Evolutionary conservation across 1,284 basidiomycete genomes (phyloP).

Genomic region (Ganoderma lucidum): DNA sequence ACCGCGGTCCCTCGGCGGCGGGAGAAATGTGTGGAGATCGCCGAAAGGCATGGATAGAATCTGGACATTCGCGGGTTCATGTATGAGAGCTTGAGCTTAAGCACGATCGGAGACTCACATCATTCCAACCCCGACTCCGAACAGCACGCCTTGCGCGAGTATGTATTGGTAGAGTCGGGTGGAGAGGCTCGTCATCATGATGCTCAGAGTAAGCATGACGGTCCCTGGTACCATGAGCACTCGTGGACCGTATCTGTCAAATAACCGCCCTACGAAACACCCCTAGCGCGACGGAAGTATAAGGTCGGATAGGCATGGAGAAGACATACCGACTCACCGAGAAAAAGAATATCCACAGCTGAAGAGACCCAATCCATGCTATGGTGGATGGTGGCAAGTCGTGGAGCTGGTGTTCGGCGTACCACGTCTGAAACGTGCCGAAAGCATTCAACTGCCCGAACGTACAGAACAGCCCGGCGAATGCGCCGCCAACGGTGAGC

Average conservation of each 20-base stretch:
- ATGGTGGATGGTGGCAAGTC: constrained; percentile 45
- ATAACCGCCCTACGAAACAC: constrained; percentile 31
- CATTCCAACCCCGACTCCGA: constrained; percentile 30
- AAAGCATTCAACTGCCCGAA: constrained; percentile 44
- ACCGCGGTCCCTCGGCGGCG: constrained; percentile 60
- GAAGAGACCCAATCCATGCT: constrained; percentile 53
- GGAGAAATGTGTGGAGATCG: constrained; percentile 51
- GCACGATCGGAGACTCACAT: constrained; percentile 18
- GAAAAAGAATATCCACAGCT: constrained; percentile 45
- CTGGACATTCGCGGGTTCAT: constrained; percentile 37
- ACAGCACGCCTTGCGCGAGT: constrained; percentile 60
- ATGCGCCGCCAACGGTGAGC: constrained; percentile 40
- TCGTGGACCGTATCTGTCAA: constrained; percentile 36
- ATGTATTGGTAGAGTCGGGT: constrained; percentile 65
- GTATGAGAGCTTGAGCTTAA: constrained; percentile 21
- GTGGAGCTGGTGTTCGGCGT: constrained; percentile 45
- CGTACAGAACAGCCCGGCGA: constrained; percentile 41
- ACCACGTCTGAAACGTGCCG: constrained; percentile 49
- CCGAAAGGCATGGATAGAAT: constrained; percentile 50
- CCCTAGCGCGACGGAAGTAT: constrained; percentile 18
- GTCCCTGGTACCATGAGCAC: constrained; percentile 35
- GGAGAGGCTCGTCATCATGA: constrained; percentile 48
- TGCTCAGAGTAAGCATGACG: constrained; percentile 34
- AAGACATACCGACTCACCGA: constrained; percentile 38
- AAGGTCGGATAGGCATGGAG: neutral